These are phyloP conservation scores for Jackrogersella multiformis DNA, from an alignment of 495 filamentous ascomycete genomes.

Conservation along the genomic window DNA sequence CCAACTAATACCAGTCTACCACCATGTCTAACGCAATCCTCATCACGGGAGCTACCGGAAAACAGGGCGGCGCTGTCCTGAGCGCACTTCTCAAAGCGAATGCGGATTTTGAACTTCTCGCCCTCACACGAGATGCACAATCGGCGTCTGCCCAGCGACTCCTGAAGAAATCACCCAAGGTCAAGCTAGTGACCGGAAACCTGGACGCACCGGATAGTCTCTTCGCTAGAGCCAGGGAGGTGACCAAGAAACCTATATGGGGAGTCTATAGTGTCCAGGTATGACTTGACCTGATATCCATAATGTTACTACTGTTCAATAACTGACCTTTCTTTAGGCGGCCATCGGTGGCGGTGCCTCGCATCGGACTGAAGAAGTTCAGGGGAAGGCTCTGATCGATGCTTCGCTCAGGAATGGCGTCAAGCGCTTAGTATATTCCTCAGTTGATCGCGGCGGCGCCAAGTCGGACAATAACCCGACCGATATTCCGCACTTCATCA, in stretches of 20 bases:
- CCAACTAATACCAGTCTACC: slow-evolving; percentile 20
- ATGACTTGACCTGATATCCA: slow-evolving; percentile 1
- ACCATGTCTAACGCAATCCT: slow-evolving; percentile 57
- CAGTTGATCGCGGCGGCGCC: slow-evolving; percentile 69
- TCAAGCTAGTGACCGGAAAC: slow-evolving; percentile 64
- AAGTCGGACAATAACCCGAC: slow-evolving; percentile 62
- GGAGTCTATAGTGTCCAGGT: slow-evolving; percentile 62
- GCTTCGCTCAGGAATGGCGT: slow-evolving; percentile 62
- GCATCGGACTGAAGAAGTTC: slow-evolving; percentile 57
- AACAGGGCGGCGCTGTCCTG: slow-evolving; percentile 70
- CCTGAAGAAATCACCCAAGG: slow-evolving; percentile 52
- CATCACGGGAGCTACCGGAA: slow-evolving; percentile 72
- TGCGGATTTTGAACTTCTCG: slow-evolving; percentile 66
- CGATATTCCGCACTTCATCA: slow-evolving; percentile 66
- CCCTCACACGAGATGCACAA: slow-evolving; percentile 65
- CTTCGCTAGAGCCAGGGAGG: slow-evolving; percentile 56
- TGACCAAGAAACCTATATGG: slow-evolving; percentile 53
- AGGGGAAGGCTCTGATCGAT: slow-evolving; percentile 68
- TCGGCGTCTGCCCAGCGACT: slow-evolving; percentile 62
- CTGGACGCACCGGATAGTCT: slow-evolving; percentile 58
- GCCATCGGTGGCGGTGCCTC: slow-evolving; percentile 49
- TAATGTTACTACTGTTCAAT: slow-evolving; percentile 40
- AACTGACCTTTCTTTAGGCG: slow-evolving; percentile 13
- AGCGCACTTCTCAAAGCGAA: slow-evolving; percentile 57
- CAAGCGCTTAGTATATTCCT: slow-evolving; percentile 67